phyloP scores from a whole-genome alignment of 768 basidiomycete species.

The Galerina sulciceps region DNA sequence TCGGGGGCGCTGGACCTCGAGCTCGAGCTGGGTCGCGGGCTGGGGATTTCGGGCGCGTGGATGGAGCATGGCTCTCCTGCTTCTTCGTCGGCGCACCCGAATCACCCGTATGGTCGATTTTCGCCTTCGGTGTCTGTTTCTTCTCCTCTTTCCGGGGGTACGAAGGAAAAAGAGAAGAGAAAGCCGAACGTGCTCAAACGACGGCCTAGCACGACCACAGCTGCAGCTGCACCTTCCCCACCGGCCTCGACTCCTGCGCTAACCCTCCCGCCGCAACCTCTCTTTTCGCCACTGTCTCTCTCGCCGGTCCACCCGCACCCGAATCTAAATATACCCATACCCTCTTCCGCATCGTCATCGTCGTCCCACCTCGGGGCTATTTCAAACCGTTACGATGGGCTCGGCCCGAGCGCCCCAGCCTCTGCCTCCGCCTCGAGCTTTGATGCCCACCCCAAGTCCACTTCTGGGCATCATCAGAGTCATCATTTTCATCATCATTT shows the following conservation, averaged over 20 bases:
- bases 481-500: too few relatives aligned
- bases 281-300: conserved; percentile 1
- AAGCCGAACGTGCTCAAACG: conserved; percentile 14
- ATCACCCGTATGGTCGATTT: background rate
- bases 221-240: background rate
- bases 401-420: background rate
- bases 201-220: background rate
- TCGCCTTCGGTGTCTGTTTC: background rate
- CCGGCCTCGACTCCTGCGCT: background rate
- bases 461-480: too few relatives aligned
- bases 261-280: background rate
- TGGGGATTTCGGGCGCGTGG: too few relatives aligned
- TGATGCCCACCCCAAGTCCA: too few relatives aligned
- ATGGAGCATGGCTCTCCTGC: background rate
- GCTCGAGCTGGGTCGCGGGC: background rate
- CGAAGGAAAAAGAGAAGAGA: conserved; percentile 12
- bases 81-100: background rate
- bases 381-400: background rate
- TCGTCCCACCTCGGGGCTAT: background rate
- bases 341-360: background rate
- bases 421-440: background rate
- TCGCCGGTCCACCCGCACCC: background rate
- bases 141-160: background rate
- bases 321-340: background rate
- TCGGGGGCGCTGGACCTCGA: background rate